Percentiles rank a stretch among this genome's conserved stretches.
phyloP scores from a whole-genome alignment of 306 rosid genomes.

The Glycine tomentella region DNA sequence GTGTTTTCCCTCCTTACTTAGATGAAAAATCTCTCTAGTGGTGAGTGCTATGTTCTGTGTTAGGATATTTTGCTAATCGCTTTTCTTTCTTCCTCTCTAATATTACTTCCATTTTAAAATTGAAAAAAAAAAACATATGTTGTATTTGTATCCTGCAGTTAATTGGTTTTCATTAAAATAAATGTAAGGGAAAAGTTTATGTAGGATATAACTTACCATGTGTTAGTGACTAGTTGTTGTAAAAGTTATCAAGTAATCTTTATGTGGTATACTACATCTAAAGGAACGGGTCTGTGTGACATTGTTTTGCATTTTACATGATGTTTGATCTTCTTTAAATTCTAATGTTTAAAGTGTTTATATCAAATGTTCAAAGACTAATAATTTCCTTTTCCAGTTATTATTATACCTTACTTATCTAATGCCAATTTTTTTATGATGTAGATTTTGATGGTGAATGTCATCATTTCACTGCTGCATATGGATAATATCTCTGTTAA shows the following conservation, averaged over 20 bases:
- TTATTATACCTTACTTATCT: slow-evolving; percentile 26
- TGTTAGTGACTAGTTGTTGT: neutral
- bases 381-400: slow-evolving; percentile 30
- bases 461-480: slow-evolving; percentile 80
- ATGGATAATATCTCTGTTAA: slow-evolving; percentile 84
- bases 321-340: slow-evolving; percentile 22
- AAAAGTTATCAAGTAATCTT: slow-evolving; percentile 11
- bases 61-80: neutral
- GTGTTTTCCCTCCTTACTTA: slow-evolving; percentile 1
- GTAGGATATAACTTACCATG: slow-evolving; percentile 27
- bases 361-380: slow-evolving; percentile 25
- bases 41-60: slow-evolving; percentile 26
- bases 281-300: slow-evolving; percentile 4
- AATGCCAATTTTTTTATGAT: slow-evolving; percentile 37
- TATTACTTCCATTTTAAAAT: slow-evolving; percentile 32
- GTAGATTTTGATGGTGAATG: slow-evolving; percentile 90
- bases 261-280: slow-evolving; percentile 5
- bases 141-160: slow-evolving; percentile 24
- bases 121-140: neutral
- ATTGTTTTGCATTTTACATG: slow-evolving; percentile 32
- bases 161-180: slow-evolving; percentile 13
- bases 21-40: slow-evolving; percentile 1
- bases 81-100: slow-evolving; percentile 23
- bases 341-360: slow-evolving; percentile 22
- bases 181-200: slow-evolving; percentile 29